A percentile compares a stretch with the other conserved stretches of the same genome.
These are phyloP conservation scores for Kodamaea leandrae DNA, from an alignment of 805 yeast genomes.

Conservation along the genomic window DNA sequence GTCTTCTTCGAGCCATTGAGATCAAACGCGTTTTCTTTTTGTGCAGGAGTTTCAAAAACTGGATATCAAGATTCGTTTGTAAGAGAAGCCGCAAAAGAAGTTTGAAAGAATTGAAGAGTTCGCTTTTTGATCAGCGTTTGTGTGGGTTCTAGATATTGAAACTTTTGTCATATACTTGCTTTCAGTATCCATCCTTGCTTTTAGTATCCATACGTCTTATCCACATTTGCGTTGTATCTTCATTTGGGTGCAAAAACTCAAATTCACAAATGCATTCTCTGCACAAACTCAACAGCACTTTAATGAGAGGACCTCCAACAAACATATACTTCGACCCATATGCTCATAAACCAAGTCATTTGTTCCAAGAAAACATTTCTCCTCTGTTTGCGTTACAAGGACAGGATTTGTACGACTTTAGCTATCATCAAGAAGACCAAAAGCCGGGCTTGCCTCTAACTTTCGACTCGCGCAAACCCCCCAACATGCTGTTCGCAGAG, in stretches of 20 bases:
- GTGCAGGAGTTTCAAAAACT: too few species aligned
- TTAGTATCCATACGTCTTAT: background rate
- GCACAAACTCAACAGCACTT: conserved; percentile 3
- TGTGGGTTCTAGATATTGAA: too few species aligned
- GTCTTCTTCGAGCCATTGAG: too few species aligned
- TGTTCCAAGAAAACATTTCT: background rate
- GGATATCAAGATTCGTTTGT: too few species aligned
- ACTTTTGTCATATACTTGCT: too few species aligned
- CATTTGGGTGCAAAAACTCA: conserved; percentile 1
- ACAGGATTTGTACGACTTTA: background rate
- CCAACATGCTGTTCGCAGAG: conserved; percentile 64
- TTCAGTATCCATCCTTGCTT: too few species aligned
- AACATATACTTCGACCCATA: background rate
- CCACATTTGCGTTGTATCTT: background rate
- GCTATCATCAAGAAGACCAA: background rate
- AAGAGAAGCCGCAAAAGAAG: too few species aligned
- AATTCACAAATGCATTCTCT: background rate
- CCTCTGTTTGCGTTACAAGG: background rate
- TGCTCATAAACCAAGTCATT: background rate
- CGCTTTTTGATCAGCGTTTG: too few species aligned
- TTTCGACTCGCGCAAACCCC: conserved; percentile 63
- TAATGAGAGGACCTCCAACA: too few species aligned
- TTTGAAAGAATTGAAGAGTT: too few species aligned
- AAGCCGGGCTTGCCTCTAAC: conserved; percentile 5
- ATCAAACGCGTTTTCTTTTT: too few species aligned